Evolutionary conservation across 495 filamentous ascomycete species (phyloP).

Genomic region (Aspergillus olivimuriae): DNA sequence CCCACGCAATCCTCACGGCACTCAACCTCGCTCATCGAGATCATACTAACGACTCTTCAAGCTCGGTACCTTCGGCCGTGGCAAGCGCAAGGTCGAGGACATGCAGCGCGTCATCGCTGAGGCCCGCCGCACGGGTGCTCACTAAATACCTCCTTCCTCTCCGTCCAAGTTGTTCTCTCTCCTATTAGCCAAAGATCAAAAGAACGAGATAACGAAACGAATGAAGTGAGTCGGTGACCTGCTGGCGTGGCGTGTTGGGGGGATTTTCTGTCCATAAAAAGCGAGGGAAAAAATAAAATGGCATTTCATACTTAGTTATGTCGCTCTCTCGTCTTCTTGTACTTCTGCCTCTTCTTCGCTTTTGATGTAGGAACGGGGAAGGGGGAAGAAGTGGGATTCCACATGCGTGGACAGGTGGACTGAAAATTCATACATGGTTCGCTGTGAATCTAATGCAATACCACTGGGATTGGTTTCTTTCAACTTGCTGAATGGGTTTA

Average conservation of each 20-base stretch:
- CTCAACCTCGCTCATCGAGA: neutral
- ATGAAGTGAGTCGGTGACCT: slow-evolving; percentile 3
- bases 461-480: slow-evolving; percentile 5
- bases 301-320: neutral
- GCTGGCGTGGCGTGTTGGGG: slow-evolving; percentile 4
- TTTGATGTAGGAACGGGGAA: neutral
- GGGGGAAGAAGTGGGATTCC: neutral
- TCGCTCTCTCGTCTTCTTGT: neutral
- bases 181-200: slow-evolving; percentile 12
- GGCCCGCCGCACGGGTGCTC: slow-evolving; percentile 68
- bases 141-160: slow-evolving; percentile 53
- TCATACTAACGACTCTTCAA: slow-evolving; percentile 19
- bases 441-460: slow-evolving; percentile 6
- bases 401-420: slow-evolving; percentile 6
- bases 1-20: neutral
- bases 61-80: slow-evolving; percentile 95
- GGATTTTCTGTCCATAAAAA: slow-evolving; percentile 1
- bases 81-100: slow-evolving; percentile 98
- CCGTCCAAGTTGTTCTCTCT: slow-evolving; percentile 27
- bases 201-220: slow-evolving; percentile 11
- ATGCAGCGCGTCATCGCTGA: slow-evolving; percentile 96
- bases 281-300: neutral
- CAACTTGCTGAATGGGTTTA: no score
- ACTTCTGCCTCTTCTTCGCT: neutral
- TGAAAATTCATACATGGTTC: slow-evolving; percentile 4